A percentile compares a stretch with the other conserved stretches of the same genome.
phyloP scores from a whole-genome alignment of 2,329 filamentous ascomycete species.

The Aulographum hederae region DNA sequence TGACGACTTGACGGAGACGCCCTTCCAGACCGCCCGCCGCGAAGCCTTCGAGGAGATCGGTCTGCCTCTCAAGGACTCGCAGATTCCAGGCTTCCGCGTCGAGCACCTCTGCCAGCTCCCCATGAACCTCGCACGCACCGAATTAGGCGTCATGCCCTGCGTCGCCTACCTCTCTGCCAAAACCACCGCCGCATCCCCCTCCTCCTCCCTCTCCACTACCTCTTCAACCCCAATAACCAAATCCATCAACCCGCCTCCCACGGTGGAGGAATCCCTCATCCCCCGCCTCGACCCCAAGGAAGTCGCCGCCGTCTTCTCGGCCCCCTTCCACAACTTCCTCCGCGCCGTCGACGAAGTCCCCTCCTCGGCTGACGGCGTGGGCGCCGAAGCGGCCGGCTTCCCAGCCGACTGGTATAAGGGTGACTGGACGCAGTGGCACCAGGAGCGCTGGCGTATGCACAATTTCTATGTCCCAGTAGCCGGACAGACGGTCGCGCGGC shows the following conservation, averaged over 20 bases:
- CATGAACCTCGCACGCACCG: slow-evolving; percentile 29
- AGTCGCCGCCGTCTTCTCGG: slow-evolving; percentile 86
- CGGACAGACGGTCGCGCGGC: slow-evolving; percentile 49
- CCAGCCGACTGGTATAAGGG: slow-evolving; percentile 68
- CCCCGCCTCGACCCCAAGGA: slow-evolving; percentile 75
- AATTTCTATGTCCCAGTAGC: slow-evolving; percentile 78
- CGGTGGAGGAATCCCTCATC: slow-evolving; percentile 51
- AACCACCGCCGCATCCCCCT: slow-evolving; percentile 1
- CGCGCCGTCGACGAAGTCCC: slow-evolving; percentile 34
- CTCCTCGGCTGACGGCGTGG: slow-evolving; percentile 3
- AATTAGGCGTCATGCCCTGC: slow-evolving; percentile 30
- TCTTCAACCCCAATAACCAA: slow-evolving; percentile 5
- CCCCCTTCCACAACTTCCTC: slow-evolving; percentile 73
- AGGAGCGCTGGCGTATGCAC: slow-evolving; percentile 67
- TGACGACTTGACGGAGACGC: slow-evolving; percentile 33
- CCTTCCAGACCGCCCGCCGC: slow-evolving; percentile 67
- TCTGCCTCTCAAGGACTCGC: slow-evolving; percentile 50
- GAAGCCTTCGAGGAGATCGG: slow-evolving; percentile 92
- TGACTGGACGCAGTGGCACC: slow-evolving; percentile 63
- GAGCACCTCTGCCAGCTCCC: slow-evolving; percentile 80
- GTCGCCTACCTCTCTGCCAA: slow-evolving; percentile 41
- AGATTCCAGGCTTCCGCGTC: slow-evolving; percentile 59
- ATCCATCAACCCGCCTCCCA: slow-evolving; percentile 7
- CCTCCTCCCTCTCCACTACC: slow-evolving; percentile 1
- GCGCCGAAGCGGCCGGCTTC: slow-evolving; percentile 13